Evolutionary conservation across 805 yeast genomes (phyloP).

Genomic region (Tetrapisispora arboricola): DNA sequence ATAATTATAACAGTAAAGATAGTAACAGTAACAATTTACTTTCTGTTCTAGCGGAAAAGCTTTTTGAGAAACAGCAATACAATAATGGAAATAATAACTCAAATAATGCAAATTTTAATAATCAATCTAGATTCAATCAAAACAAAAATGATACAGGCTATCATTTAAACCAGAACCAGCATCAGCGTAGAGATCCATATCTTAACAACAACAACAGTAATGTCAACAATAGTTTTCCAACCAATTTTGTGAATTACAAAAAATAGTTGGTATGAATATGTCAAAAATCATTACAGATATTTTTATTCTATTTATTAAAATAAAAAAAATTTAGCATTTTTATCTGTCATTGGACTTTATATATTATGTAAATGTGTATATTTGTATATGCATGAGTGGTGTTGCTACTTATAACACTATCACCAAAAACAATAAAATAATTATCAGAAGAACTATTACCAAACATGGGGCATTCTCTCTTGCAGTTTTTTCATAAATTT

Average conservation of each 20-base stretch:
- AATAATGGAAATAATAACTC: conserved; percentile 8
- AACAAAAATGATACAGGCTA: conserved; percentile 6
- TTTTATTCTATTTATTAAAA: too few species aligned
- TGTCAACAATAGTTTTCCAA: conserved; percentile 1
- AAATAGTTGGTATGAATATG: background rate
- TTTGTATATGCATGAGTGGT: too few species aligned
- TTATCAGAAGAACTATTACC: conserved; percentile 34
- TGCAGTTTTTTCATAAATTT: conserved; percentile 32
- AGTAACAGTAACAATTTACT: conserved; percentile 8
- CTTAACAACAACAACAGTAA: conserved; percentile 8
- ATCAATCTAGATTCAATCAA: conserved; percentile 5
- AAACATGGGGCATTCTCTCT: conserved; percentile 42
- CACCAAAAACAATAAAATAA: conserved; percentile 32
- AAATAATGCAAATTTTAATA: conserved; percentile 4
- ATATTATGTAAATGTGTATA: background rate
- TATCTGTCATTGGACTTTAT: background rate
- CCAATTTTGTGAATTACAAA: background rate
- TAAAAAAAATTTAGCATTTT: too few species aligned
- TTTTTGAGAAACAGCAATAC: conserved; percentile 16
- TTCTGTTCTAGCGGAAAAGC: conserved; percentile 13
- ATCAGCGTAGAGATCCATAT: conserved; percentile 14
- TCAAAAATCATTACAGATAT: too few species aligned
- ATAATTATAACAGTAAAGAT: background rate
- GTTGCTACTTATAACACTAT: background rate
- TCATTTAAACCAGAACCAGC: conserved; percentile 6